Conservation (phyloP, 192 early-diverging fungal genomes). For the Radiomyces spectabilis region DNA sequence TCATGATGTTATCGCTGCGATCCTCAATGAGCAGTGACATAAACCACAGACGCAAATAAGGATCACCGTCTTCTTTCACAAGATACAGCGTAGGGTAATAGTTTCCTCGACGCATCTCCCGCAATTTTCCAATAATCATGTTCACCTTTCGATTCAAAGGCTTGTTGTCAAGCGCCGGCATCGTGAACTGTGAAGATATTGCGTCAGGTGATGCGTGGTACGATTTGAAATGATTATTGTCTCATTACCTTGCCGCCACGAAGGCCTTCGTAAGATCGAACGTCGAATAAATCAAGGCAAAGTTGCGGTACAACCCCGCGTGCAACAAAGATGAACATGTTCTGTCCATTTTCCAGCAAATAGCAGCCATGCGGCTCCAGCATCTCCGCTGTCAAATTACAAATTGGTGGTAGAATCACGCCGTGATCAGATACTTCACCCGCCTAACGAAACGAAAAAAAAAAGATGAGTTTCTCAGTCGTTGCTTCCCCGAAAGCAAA, state of each 20-base stretch:
- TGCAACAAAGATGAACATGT: slow-evolving; percentile 87
- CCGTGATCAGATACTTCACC: slow-evolving; percentile 50
- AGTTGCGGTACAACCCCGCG: slow-evolving; percentile 71
- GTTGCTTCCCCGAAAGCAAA: slow-evolving; percentile 10
- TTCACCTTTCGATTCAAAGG: slow-evolving; percentile 67
- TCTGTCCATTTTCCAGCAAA: slow-evolving; percentile 75
- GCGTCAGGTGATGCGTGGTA: too few species aligned
- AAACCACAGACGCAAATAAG: slow-evolving; percentile 74
- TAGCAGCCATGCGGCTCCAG: slow-evolving; percentile 82
- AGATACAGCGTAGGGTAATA: slow-evolving; percentile 73
- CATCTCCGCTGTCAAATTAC: slow-evolving; percentile 80
- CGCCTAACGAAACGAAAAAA: slow-evolving; percentile 19
- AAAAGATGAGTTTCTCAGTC: slow-evolving; percentile 2
- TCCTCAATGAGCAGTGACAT: slow-evolving; percentile 89
- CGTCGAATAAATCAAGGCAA: slow-evolving; percentile 68
- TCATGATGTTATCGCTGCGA: slow-evolving; percentile 69
- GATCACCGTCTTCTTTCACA: slow-evolving; percentile 90
- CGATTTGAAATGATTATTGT: too few species aligned
- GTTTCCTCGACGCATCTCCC: slow-evolving; percentile 58
- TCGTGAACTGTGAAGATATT: too few species aligned
- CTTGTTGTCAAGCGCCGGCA: slow-evolving; percentile 61
- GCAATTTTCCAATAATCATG: slow-evolving; percentile 67
- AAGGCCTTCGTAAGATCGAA: slow-evolving; percentile 68
- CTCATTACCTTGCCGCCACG: slow-evolving; percentile 70
- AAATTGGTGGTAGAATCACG: slow-evolving; percentile 63